Evolutionary conservation across 306 rosid species (phyloP).

Genomic region (Crataegus laevigata): DNA sequence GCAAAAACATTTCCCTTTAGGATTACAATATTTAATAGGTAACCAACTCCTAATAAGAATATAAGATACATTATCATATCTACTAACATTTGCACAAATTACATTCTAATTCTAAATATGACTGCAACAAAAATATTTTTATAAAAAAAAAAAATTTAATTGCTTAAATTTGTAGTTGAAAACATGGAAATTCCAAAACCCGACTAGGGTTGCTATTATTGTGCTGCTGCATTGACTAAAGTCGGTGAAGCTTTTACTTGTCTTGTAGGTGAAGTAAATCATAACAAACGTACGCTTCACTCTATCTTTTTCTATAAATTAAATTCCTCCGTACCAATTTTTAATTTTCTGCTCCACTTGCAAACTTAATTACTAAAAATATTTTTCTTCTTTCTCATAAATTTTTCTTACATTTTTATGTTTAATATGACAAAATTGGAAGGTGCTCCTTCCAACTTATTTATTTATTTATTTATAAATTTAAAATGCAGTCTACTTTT

Average conservation of each 20-base stretch:
- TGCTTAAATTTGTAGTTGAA: not conserved
- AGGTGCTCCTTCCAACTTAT: not conserved
- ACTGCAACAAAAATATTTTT: no score
- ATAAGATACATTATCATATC: no score
- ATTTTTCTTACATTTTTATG: not conserved
- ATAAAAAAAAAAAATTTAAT: not conserved
- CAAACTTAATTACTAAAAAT: not conserved
- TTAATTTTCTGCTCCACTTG: not conserved
- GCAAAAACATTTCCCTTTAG: no score
- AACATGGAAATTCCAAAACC: not conserved
- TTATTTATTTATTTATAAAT: not conserved
- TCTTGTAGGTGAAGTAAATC: conserved; percentile 20
- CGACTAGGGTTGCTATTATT: not conserved
- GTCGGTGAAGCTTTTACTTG: conserved; percentile 4
- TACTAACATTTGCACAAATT: no score
- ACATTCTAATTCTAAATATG: no score
- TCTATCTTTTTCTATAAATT: not conserved
- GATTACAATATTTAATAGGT: no score
- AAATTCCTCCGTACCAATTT: not conserved
- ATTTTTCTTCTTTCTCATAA: not conserved
- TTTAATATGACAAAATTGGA: not conserved
- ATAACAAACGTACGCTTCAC: conserved; percentile 1
- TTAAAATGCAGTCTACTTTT: no score
- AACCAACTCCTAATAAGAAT: no score
- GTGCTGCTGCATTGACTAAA: not conserved